Evolutionary conservation across 1,284 basidiomycete species (phyloP), one percentile per base, ranked within the genome.

Genomic region (Marasmius fiardii): DNA sequence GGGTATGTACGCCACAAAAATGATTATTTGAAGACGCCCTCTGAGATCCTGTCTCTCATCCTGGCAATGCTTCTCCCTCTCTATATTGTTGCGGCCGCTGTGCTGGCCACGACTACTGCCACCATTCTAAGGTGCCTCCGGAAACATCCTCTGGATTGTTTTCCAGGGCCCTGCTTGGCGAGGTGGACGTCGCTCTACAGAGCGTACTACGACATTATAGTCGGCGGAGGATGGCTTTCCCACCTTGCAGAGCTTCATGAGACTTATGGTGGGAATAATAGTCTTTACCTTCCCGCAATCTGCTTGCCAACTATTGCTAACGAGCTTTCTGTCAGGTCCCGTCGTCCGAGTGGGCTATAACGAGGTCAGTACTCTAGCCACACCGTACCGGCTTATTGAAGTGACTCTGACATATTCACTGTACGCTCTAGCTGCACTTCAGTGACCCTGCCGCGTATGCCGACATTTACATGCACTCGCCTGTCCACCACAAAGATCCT

Each of bases 291-390:
- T 43, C 52, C 43, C 28, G 26, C 24, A 31, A 10, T 14, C 14
- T 44, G 41, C 8, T 16, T 48, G 14, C 54, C 23, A 28, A 56
- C 34, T 52, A 24, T 20, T 16, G 11, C 5, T 31, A 31, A 31
- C 28, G 28, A 31, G 10, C 28, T n/a, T n/a, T n/a, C n/a, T 31
- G 10, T 10, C 11, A 73, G 69, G 70, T 7, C 59, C 65, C 8
- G 63, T 71, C 12, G 63, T 72, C 43, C 63, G 71, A 33, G 64
- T 70, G 51, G 67, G 63, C 4, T 69, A 68, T 21, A 65, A 67
- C 47, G 65, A 71, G 58, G 68, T 67, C 23, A n/a, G 55, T 33
- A 8, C 10, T 8, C 10, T 18, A 4, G 47, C 10, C 14, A 3
- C 26, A n/a, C n/a, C n/a, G n/a, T 23, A 49, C 18, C 5, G n/a